Conservation (phyloP, 1,284 basidiomycete species). For the Ceratobasidium theobromae region DNA sequence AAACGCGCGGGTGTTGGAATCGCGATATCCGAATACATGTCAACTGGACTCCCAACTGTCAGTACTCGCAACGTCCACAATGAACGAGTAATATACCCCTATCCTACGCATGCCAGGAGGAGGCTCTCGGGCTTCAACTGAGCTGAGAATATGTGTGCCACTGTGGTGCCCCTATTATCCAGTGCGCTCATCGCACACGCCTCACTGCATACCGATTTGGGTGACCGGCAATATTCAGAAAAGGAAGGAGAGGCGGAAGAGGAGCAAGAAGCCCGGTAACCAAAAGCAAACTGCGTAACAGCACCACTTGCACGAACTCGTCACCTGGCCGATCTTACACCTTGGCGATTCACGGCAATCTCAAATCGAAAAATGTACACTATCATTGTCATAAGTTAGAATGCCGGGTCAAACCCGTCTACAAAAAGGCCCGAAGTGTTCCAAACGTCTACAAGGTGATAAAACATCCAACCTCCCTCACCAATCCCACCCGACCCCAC, state of each 20-base stretch:
- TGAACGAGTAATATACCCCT: too few relatives aligned
- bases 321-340: slow-evolving; percentile 22
- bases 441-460: slow-evolving; percentile 24
- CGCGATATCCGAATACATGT: too few relatives aligned
- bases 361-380: slow-evolving; percentile 8
- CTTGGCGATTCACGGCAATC: slow-evolving; percentile 27
- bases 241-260: background rate
- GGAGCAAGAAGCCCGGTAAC: slow-evolving; percentile 8
- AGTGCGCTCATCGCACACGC: background rate
- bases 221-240: background rate
- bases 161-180: background rate
- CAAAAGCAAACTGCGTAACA: background rate
- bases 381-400: slow-evolving; percentile 31
- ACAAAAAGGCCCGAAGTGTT: slow-evolving; percentile 29
- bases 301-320: slow-evolving; percentile 12
- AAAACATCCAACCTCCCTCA: slow-evolving; percentile 3
- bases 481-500: background rate
- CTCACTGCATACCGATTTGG: background rate
- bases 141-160: background rate
- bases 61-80: too few relatives aligned
- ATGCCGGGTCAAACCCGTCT: slow-evolving; percentile 28
- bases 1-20: too few relatives aligned
- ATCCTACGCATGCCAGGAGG: background rate
- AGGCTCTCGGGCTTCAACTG: background rate
- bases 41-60: too few relatives aligned